These are phyloP conservation scores for Solanum appendiculatum DNA, from an alignment of 257 asterid genomes.

Conservation along the genomic window DNA sequence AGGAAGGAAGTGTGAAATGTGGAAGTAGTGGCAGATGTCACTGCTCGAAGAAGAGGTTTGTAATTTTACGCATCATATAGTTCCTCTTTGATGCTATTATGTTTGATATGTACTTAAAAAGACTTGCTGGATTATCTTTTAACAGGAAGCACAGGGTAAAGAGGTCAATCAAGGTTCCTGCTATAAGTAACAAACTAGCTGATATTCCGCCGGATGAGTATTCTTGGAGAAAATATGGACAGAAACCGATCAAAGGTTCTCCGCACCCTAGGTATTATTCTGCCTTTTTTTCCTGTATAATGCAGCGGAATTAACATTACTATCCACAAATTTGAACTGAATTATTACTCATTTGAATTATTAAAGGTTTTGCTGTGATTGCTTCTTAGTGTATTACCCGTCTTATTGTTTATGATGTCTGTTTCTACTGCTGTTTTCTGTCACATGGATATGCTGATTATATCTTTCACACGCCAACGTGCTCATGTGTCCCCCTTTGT, in stretches of 20 bases:
- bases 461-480: not conserved
- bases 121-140: not conserved
- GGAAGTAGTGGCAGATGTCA: conserved; percentile 80
- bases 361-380: not conserved
- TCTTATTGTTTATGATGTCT: not conserved
- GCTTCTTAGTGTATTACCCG: not conserved
- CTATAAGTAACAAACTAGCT: conserved; percentile 64
- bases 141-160: conserved; percentile 62
- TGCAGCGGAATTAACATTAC: not conserved
- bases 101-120: not conserved
- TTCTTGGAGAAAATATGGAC: conserved; percentile 81
- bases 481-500: not conserved
- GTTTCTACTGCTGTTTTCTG: not conserved
- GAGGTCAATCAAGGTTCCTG: conserved; percentile 62
- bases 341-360: not conserved
- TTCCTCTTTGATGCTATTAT: not conserved
- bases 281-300: not conserved
- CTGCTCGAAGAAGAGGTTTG: conserved; percentile 85
- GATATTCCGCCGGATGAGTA: conserved; percentile 72
- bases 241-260: conserved; percentile 76
- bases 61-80: not conserved
- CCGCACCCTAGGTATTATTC: conserved; percentile 62
- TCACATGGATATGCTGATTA: not conserved
- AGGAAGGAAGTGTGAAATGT: conserved; percentile 85
- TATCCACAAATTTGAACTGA: not conserved